Percentiles rank a stretch among this genome's conserved stretches.
phyloP scores from a whole-genome alignment of 768 basidiomycete genomes.

The Krasilnikovozyma curviuscula region DNA sequence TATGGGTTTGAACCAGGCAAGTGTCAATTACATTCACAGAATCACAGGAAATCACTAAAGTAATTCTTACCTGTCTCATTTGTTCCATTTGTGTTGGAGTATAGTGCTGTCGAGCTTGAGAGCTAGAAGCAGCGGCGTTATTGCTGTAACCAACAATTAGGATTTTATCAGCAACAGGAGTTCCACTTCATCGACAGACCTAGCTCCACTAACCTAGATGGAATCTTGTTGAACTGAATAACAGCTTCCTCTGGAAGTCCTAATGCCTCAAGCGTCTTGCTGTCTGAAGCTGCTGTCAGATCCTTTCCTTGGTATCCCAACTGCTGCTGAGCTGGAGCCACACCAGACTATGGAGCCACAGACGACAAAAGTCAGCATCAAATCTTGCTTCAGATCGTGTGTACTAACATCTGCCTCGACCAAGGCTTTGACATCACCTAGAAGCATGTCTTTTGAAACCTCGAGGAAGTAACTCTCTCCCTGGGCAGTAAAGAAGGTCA shows the following conservation, averaged over 20 bases:
- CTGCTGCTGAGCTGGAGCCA: slow-evolving; percentile 1
- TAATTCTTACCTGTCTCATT: not conserved
- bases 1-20: too few relatives aligned
- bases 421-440: slow-evolving; percentile 3
- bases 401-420: slow-evolving; percentile 8
- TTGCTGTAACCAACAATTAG: not conserved
- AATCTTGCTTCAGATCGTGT: not conserved
- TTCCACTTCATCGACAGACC: not conserved
- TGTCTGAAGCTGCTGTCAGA: not conserved
- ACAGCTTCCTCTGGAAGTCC: slow-evolving; percentile 7
- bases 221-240: not conserved
- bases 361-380: not conserved
- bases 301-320: slow-evolving; percentile 1
- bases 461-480: slow-evolving; percentile 5
- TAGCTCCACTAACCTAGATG: not conserved
- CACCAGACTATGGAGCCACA: not conserved
- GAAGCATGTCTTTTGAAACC: slow-evolving; percentile 1
- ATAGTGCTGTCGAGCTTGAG: not conserved
- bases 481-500: slow-evolving; percentile 5
- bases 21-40: too few relatives aligned
- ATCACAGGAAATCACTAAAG: too few relatives aligned
- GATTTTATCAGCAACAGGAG: too few relatives aligned
- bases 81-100: slow-evolving; percentile 2
- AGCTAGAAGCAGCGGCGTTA: not conserved
- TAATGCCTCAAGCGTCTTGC: slow-evolving; percentile 6